Evolutionary conservation across 2,329 filamentous ascomycete genomes (phyloP).

Genomic region (Lojkania enalia): DNA sequence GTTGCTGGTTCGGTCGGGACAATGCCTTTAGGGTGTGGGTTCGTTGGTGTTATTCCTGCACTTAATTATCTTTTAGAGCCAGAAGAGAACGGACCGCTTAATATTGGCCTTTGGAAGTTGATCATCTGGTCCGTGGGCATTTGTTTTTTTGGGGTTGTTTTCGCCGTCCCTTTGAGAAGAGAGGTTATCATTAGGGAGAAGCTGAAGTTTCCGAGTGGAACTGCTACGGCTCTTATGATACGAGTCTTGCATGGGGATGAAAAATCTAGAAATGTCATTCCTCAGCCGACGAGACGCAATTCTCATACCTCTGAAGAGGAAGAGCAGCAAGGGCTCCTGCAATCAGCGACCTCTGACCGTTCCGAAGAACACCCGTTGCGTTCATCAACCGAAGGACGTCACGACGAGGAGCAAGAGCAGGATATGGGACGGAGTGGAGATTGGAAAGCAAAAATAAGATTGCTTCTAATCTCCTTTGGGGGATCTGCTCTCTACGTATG

Average conservation of each 20-base stretch:
- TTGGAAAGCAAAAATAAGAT: conserved; percentile 65
- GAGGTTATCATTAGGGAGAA: conserved; percentile 94
- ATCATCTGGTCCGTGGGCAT: conserved; percentile 90
- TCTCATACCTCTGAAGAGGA: conserved; percentile 16
- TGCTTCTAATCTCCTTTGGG: conserved; percentile 63
- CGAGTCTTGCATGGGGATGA: conserved; percentile 75
- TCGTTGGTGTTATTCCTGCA: conserved; percentile 92
- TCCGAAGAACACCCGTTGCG: conserved; percentile 24
- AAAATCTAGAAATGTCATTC: conserved; percentile 20
- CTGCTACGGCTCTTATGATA: conserved; percentile 92
- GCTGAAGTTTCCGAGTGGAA: conserved; percentile 91
- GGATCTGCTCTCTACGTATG: conserved; percentile 58
- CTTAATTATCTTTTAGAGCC: conserved; percentile 80
- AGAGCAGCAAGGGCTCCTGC: conserved; percentile 43
- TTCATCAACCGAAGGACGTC: conserved; percentile 19
- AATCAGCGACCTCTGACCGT: conserved; percentile 19
- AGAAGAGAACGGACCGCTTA: conserved; percentile 77
- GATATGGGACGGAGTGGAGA: conserved; percentile 47
- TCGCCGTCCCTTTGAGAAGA: conserved; percentile 85
- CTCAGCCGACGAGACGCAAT: conserved; percentile 5
- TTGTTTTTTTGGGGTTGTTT: conserved; percentile 95
- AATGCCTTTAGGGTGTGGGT: conserved; percentile 94
- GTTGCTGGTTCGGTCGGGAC: conserved; percentile 95
- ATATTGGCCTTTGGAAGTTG: conserved; percentile 73
- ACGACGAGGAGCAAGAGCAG: conserved; percentile 25